phyloP scores from a whole-genome alignment of 805 yeast genomes.

The Isabelozyma rhagii region DNA sequence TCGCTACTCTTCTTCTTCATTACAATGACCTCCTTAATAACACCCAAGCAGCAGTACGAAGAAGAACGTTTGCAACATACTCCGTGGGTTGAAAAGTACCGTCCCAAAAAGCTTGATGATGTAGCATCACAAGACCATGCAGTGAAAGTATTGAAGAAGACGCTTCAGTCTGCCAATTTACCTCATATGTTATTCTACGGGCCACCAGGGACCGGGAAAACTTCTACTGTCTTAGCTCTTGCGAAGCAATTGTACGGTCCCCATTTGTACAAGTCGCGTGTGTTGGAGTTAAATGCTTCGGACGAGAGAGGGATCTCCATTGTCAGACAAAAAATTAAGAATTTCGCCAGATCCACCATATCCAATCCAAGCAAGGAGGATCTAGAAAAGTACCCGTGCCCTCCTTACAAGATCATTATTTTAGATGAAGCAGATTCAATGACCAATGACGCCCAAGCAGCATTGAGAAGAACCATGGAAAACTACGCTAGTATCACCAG shows the following conservation, averaged over 20 bases:
- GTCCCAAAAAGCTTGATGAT: slow-evolving; percentile 84
- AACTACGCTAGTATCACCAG: slow-evolving; percentile 83
- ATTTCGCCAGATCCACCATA: slow-evolving; percentile 80
- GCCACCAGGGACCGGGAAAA: slow-evolving; percentile 92
- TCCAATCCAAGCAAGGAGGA: slow-evolving; percentile 76
- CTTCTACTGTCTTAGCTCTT: slow-evolving; percentile 81
- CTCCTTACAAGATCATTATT: slow-evolving; percentile 91
- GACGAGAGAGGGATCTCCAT: slow-evolving; percentile 90
- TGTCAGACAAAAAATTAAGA: slow-evolving; percentile 80
- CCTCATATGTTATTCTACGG: slow-evolving; percentile 94
- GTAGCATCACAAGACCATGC: slow-evolving; percentile 92
- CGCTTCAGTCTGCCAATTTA: slow-evolving; percentile 73
- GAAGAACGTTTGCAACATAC: slow-evolving; percentile 48
- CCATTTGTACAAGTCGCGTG: slow-evolving; percentile 60
- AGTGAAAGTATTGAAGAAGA: slow-evolving; percentile 73
- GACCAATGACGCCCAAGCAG: slow-evolving; percentile 96
- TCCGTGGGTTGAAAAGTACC: slow-evolving; percentile 94
- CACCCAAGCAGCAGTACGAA: slow-evolving; percentile 20
- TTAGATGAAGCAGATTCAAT: slow-evolving; percentile 96
- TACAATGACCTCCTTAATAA: slow-evolving; percentile 5
- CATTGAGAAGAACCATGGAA: slow-evolving; percentile 92
- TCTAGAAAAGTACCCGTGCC: slow-evolving; percentile 79
- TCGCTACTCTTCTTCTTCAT: not conserved
- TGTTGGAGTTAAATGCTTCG: slow-evolving; percentile 81
- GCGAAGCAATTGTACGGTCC: slow-evolving; percentile 81